These are phyloP conservation scores for Aspergillus unguis DNA, from an alignment of 2,329 filamentous ascomycete genomes.

Conservation along the genomic window DNA sequence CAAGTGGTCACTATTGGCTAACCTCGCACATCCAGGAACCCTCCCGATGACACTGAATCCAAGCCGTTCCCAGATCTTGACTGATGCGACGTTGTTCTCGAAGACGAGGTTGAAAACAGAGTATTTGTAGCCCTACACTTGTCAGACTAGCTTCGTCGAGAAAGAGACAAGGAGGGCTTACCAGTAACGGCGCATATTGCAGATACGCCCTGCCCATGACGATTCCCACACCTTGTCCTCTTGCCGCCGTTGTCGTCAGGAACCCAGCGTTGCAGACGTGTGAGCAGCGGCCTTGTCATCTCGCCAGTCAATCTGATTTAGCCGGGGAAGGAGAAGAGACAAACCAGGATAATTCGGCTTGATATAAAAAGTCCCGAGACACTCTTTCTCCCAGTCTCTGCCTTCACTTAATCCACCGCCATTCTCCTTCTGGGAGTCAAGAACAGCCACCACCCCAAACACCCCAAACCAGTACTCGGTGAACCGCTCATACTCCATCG, in stretches of 20 bases:
- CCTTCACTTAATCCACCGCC: conserved; percentile 20
- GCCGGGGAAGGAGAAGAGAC: conserved; percentile 8
- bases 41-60: conserved; percentile 38
- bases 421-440: conserved; percentile 17
- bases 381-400: conserved; percentile 34
- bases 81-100: conserved; percentile 38
- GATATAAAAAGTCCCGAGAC: conserved; percentile 41
- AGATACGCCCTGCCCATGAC: conserved; percentile 39
- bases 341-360: conserved; percentile 43
- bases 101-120: conserved; percentile 43
- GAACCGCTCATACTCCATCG: conserved; percentile 30
- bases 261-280: conserved; percentile 41
- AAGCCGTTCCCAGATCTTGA: conserved; percentile 39
- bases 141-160: neutral
- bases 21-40: conserved; percentile 34
- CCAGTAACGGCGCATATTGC: conserved; percentile 37
- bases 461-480: conserved; percentile 40
- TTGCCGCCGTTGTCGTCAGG: conserved; percentile 31
- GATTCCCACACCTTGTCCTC: conserved; percentile 34
- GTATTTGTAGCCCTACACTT: conserved; percentile 37
- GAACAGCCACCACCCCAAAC: conserved; percentile 34
- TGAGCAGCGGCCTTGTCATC: conserved; percentile 35
- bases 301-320: neutral
- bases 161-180: conserved; percentile 16
- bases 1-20: conserved; percentile 35